Conservation (phyloP, 306 rosid genomes). For the Malus asiatica region DNA sequence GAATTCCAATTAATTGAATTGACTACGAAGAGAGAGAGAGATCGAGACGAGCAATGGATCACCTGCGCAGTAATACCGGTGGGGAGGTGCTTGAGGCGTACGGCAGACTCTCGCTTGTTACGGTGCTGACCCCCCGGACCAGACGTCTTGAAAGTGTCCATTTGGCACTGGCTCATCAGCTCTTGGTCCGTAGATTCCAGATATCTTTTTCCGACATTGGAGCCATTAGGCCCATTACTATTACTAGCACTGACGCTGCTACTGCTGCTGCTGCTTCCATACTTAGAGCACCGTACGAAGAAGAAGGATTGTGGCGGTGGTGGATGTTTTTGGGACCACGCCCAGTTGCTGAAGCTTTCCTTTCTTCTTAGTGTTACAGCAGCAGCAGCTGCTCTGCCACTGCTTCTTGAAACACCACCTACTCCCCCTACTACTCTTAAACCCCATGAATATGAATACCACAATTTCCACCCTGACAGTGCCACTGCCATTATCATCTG, state of each 20-base stretch:
- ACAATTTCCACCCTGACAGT: background rate
- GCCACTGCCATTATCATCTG: background rate
- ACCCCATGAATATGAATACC: background rate
- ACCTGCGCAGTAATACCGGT: constrained; percentile 71
- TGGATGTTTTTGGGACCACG: constrained; percentile 4
- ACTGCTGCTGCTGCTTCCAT: background rate
- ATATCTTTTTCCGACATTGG: constrained; percentile 25
- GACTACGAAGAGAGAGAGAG: background rate
- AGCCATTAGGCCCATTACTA: too few relatives aligned
- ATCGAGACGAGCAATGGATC: background rate
- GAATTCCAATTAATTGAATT: background rate
- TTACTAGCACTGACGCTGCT: background rate
- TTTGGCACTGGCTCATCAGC: constrained; percentile 65
- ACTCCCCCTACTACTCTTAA: background rate
- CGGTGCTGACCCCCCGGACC: constrained; percentile 99
- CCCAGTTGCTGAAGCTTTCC: background rate
- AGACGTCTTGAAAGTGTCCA: constrained; percentile 66
- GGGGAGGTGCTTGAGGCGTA: constrained; percentile 83
- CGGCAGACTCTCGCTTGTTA: constrained; percentile 83
- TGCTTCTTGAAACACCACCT: background rate
- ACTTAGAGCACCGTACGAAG: constrained; percentile 15
- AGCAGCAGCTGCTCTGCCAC: background rate
- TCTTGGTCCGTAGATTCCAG: constrained; percentile 68
- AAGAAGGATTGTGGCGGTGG: background rate
- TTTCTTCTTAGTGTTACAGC: background rate